Base-by-base conservation (phyloP, 768 basidiomycete genomes). In the Calocybe gangraenosa region DNA sequence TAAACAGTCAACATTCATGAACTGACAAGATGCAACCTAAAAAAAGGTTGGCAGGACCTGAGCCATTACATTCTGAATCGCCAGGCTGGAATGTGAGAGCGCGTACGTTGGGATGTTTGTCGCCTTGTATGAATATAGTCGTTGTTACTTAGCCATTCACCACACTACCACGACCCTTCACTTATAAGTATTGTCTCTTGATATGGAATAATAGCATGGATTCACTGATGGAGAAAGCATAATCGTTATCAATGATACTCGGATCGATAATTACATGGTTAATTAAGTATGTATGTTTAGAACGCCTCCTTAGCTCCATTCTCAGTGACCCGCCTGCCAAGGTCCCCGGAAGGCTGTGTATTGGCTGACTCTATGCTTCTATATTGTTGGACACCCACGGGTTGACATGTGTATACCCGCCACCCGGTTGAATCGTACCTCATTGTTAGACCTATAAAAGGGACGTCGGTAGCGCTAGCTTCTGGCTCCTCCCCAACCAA, bases 11-110 rank as follows among this genome's bases (percentile, higher is more conserved):
- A 0, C 32, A 10, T n/a, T n/a, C 21, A 23, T 2, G 47, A 25
- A 44, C 46, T 56, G 47, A 53, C 49, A 40, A 40, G 38, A 32
- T 35, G n/a, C n/a, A n/a, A n/a, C n/a, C n/a, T n/a, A n/a, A n/a
- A n/a, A 44, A 44, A 57, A 83, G 86, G 86, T 32, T 89, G 86
- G 87, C 87, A 88, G 56, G 85, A 88, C 67, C 68, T 90, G 48
- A 79, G 78, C 55, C 63, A 86, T 47, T 90, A 87, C 58, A 79
- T 89, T 58, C 65, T 86, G 44, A 88, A 84, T 60, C 83, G 86
- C 51, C 84, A 86, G 60, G 79, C 82, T 32, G 84, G 84, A 49
- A 66, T 82, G 64, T 81, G 38, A 62, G 63, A 42, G 17, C n/a
- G n/a, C n/a, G n/a, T n/a, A n/a, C n/a, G 38, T 25, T 43, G 41